Base-by-base conservation (phyloP, 768 basidiomycete genomes). In the Termitomyces heimii region DNA sequence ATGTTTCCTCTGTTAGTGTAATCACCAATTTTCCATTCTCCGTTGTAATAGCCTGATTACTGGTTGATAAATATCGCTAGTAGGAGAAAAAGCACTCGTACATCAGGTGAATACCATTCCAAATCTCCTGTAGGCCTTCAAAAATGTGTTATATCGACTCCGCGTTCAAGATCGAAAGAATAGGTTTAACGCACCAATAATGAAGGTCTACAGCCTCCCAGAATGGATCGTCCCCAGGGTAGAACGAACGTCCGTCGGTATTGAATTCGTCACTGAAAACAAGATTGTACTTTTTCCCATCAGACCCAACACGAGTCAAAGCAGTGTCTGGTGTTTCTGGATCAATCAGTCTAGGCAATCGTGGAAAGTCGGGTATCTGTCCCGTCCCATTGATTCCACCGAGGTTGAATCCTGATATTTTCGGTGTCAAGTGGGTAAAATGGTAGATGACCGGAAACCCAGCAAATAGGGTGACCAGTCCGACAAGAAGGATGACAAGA, bases 131-230 rank as follows among this genome's bases (percentile, higher is more conserved):
- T 90, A 1, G 86, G 79, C 77, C 75, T 77, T 56, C 34, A 69
- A 32, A 6, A 53, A 31, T 4, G 54, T 28, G 20, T 44, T 10
- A 62, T 24, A 28, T 53, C 54, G 51, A 34, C 26, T 47, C 50
- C 1, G 31, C 39, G 16, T 16, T n/a, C 13, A 37, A 37, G 31
- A 20, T 22, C 26, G 37, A 22, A 16, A 35, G 13, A 22, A 22
- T 34, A 49, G 29, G 60, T 10, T 28, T 22, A 39, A 39, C 77
- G 60, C 43, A 87, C 88, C 90, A 92, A 70, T 96, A 97, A 67
- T 95, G 84, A 32, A 95, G 69, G 68, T 96, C 85, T 9, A 79
- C 85, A 24, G 90, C 95, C 67, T 95, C 92, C 94, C 96, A 67
- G 78, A 83, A 79, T 80, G 94, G 75, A 86, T 96, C 66, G 80